Conservation (phyloP, 2,329 filamentous ascomycete species). For the Alternaria ventricosa region DNA sequence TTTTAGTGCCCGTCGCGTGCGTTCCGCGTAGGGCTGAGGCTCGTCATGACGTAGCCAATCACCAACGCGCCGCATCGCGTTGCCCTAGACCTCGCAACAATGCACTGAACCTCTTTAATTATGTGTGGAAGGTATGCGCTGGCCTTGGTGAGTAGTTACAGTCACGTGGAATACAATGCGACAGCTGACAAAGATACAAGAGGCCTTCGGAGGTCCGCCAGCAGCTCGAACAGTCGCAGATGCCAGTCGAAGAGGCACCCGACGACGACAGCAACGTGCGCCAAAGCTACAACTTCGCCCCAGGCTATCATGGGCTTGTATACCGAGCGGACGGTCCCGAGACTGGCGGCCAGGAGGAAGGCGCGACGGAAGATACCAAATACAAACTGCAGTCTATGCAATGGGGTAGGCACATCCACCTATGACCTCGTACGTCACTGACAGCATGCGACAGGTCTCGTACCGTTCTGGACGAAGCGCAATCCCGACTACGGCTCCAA, state of each 20-base stretch:
- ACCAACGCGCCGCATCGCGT: constrained; percentile 22
- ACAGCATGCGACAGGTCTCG: constrained; percentile 60
- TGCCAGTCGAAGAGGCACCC: constrained; percentile 75
- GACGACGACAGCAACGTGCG: constrained; percentile 69
- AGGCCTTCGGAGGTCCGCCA: constrained; percentile 77
- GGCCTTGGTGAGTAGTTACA: constrained; percentile 59
- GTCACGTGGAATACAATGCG: background rate
- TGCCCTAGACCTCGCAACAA: background rate
- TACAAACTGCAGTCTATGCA: constrained; percentile 94
- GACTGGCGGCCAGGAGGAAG: constrained; percentile 53
- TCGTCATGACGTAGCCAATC: constrained; percentile 45
- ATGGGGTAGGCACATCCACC: constrained; percentile 66
- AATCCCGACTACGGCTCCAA: constrained; percentile 77
- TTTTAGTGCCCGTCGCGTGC: constrained; percentile 35
- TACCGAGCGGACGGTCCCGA: constrained; percentile 78
- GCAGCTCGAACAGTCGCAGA: constrained; percentile 74
- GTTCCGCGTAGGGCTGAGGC: constrained; percentile 37
- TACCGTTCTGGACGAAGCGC: constrained; percentile 92
- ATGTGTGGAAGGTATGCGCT: constrained; percentile 76
- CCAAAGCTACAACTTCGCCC: constrained; percentile 91
- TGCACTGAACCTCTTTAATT: constrained; percentile 23
- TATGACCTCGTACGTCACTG: constrained; percentile 9
- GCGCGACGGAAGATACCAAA: constrained; percentile 51
- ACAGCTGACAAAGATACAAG: constrained; percentile 53
- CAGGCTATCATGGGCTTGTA: constrained; percentile 82